Percentiles rank a stretch among this genome's conserved stretches.
These are phyloP conservation scores for Paulownia fortunei DNA, from an alignment of 257 asterid genomes.

Conservation along the genomic window DNA sequence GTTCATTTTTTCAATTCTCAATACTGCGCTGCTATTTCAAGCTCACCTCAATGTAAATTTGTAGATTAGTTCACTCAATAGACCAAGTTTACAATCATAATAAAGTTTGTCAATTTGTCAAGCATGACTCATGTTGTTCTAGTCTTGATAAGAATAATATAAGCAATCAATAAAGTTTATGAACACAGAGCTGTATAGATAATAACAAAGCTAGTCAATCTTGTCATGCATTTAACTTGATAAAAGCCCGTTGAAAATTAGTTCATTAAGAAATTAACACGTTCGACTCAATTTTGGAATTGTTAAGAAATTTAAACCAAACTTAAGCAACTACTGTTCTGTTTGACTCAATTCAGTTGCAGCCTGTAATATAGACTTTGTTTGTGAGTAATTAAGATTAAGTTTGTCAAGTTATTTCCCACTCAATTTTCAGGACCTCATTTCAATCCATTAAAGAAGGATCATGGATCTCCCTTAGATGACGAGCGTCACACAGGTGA, in stretches of 20 bases:
- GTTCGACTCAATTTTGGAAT: not conserved
- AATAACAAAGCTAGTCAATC: not conserved
- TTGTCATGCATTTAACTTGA: not conserved
- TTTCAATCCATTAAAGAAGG: slow-evolving; percentile 78
- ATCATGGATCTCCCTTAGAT: slow-evolving; percentile 87
- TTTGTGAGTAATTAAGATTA: not conserved
- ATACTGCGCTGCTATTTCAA: not conserved
- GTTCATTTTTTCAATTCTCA: not conserved
- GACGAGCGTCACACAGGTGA: slow-evolving; percentile 86
- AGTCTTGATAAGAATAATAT: not conserved
- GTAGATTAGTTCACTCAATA: not conserved
- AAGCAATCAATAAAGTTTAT: not conserved
- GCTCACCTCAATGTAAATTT: not conserved
- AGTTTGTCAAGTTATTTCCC: slow-evolving; percentile 4
- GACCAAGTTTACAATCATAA: not conserved
- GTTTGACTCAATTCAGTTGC: not conserved
- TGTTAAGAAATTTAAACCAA: not conserved
- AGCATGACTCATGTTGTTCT: not conserved
- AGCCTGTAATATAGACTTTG: not conserved
- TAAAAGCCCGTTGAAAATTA: not conserved
- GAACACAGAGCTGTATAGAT: not conserved
- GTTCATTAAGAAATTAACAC: too few species aligned
- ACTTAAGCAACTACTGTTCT: not conserved
- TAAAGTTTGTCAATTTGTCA: not conserved
- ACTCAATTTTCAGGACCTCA: slow-evolving; percentile 70